phyloP scores from a whole-genome alignment of 805 yeast genomes.

The Kluyveromyces dobzhanskii region DNA sequence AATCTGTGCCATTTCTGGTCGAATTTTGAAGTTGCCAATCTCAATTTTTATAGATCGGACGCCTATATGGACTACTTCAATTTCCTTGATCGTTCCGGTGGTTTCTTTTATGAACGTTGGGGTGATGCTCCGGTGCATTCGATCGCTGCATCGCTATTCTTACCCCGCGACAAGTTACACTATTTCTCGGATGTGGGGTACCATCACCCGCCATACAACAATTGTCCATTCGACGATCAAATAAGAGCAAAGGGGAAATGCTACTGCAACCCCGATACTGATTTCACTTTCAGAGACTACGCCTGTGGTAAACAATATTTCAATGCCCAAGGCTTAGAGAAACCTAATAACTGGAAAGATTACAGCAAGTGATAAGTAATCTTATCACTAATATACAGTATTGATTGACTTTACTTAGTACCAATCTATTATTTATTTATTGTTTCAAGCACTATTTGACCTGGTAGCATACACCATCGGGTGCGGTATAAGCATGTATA shows the following conservation, averaged over 20 bases:
- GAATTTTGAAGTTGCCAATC: slow-evolving; percentile 73
- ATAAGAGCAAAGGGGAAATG: slow-evolving; percentile 58
- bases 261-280: slow-evolving; percentile 59
- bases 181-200: slow-evolving; percentile 83
- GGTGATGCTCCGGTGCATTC: slow-evolving; percentile 94
- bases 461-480: no score
- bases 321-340: slow-evolving; percentile 44
- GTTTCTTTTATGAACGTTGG: slow-evolving; percentile 92
- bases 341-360: slow-evolving; percentile 59
- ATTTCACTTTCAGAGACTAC: slow-evolving; percentile 69
- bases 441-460: no score
- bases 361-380: no score
- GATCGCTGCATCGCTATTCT: slow-evolving; percentile 72
- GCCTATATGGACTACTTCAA: slow-evolving; percentile 68
- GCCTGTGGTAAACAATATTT: slow-evolving; percentile 63
- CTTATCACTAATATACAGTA: no score
- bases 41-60: slow-evolving; percentile 65
- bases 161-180: slow-evolving; percentile 63
- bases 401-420: no score
- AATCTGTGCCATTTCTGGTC: slow-evolving; percentile 90
- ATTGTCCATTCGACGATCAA: slow-evolving; percentile 64
- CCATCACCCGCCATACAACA: slow-evolving; percentile 71
- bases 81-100: slow-evolving; percentile 69
- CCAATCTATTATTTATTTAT: no score
- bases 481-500: no score